Evolutionary conservation across 768 basidiomycete genomes (phyloP).

Genomic region (Hebeloma cylindrosporum): DNA sequence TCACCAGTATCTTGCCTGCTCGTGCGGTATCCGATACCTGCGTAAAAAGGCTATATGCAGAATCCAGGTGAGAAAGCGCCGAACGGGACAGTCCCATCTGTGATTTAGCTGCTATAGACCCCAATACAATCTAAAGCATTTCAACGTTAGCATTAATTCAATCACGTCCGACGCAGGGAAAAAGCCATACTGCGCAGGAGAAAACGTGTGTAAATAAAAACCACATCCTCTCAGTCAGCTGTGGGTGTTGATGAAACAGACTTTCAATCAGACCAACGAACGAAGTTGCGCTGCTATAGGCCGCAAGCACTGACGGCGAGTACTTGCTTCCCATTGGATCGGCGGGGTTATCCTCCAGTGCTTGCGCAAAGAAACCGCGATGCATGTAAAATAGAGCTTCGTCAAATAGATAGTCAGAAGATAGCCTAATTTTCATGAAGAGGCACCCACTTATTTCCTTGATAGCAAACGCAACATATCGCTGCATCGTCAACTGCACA

Average conservation of each 20-base stretch:
- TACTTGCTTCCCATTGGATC: slow-evolving; percentile 74
- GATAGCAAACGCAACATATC: slow-evolving; percentile 65
- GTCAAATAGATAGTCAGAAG: slow-evolving; percentile 1
- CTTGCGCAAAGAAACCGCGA: slow-evolving; percentile 71
- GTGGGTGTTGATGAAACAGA: slow-evolving; percentile 63
- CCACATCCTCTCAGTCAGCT: slow-evolving; percentile 70
- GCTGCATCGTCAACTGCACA: slow-evolving; percentile 63
- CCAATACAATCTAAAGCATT: slow-evolving; percentile 59
- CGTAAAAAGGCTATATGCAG: slow-evolving; percentile 57
- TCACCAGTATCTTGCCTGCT: slow-evolving; percentile 59
- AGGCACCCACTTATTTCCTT: slow-evolving; percentile 60
- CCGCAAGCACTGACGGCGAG: slow-evolving; percentile 65
- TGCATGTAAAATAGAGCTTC: slow-evolving; percentile 73
- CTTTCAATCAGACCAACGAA: slow-evolving; percentile 67
- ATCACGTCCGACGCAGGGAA: background rate
- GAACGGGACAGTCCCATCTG: slow-evolving; percentile 64
- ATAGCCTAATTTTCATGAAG: background rate
- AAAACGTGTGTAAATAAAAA: slow-evolving; percentile 74
- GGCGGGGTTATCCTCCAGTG: slow-evolving; percentile 57
- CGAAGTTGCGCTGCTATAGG: slow-evolving; percentile 66
- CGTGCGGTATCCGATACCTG: slow-evolving; percentile 52
- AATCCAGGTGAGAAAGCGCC: slow-evolving; percentile 67
- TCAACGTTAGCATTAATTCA: too few relatives aligned
- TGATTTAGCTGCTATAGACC: slow-evolving; percentile 65
- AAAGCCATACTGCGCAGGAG: slow-evolving; percentile 58